Conservation (phyloP, 1,284 basidiomycete species). For the Leccinum pseudoinsigne region DNA sequence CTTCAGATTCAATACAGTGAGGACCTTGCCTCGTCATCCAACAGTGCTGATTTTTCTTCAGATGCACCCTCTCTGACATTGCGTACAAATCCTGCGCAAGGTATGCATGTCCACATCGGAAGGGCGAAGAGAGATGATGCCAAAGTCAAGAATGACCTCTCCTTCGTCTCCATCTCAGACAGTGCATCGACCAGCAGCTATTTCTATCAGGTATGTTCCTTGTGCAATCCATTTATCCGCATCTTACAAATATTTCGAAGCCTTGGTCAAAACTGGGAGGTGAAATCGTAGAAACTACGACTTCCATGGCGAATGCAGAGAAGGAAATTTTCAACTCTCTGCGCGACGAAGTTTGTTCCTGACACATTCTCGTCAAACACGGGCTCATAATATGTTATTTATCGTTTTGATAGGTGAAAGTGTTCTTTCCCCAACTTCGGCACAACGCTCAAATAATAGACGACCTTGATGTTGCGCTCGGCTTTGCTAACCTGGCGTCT, state of each 20-base stretch:
- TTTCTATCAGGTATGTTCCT: conserved; percentile 59
- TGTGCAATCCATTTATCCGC: neutral
- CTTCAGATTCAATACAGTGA: conserved; percentile 59
- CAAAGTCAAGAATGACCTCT: conserved; percentile 45
- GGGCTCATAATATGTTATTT: neutral
- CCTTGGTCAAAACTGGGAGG: conserved; percentile 76
- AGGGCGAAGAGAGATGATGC: conserved; percentile 59
- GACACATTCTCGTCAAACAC: neutral
- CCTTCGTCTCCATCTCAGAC: conserved; percentile 60
- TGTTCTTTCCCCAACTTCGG: conserved; percentile 55
- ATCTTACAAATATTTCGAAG: conserved; percentile 40
- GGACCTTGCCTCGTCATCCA: conserved; percentile 12
- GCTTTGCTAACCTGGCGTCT: conserved; percentile 81
- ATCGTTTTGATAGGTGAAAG: conserved; percentile 53
- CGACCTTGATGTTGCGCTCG: conserved; percentile 85
- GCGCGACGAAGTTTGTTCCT: conserved; percentile 56
- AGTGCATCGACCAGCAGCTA: conserved; percentile 68
- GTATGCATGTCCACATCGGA: conserved; percentile 73
- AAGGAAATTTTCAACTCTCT: conserved; percentile 70
- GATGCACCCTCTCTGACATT: conserved; percentile 72
- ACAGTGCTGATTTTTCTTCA: conserved; percentile 31
- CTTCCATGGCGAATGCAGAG: conserved; percentile 59
- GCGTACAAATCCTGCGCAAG: conserved; percentile 63
- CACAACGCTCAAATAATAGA: conserved; percentile 82
- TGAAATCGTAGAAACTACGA: conserved; percentile 58